Evolutionary conservation across 1,139 yeast genomes (phyloP).

Genomic region (Debaryomycetaceae sp.): DNA sequence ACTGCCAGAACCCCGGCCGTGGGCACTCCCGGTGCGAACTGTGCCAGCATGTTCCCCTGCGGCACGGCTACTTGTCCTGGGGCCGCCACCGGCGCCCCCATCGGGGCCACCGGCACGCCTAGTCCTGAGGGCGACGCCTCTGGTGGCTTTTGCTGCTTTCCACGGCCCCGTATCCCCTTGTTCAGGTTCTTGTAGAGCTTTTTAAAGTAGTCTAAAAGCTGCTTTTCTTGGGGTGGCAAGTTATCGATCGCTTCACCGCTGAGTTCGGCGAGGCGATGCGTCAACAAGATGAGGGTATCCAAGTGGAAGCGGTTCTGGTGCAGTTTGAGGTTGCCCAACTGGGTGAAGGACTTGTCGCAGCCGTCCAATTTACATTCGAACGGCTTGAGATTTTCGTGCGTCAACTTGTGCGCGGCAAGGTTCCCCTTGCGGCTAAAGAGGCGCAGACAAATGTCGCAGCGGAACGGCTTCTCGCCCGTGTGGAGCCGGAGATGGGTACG

Average conservation of each 20-base stretch:
- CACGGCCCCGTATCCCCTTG: constrained; percentile 86
- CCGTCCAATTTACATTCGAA: constrained; percentile 69
- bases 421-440: constrained; percentile 84
- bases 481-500: constrained; percentile 81
- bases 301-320: constrained; percentile 87
- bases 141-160: constrained; percentile 25
- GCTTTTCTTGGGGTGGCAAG: constrained; percentile 54
- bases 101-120: constrained; percentile 1
- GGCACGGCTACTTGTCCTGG: not conserved
- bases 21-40: not conserved
- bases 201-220: constrained; percentile 65
- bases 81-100: not conserved
- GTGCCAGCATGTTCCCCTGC: not conserved
- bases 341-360: constrained; percentile 82
- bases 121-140: constrained; percentile 1
- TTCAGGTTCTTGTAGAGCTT: constrained; percentile 77
- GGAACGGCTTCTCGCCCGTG: constrained; percentile 85
- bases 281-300: constrained; percentile 54
- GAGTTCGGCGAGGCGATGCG: constrained; percentile 52
- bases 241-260: constrained; percentile 32
- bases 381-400: constrained; percentile 74
- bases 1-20: constrained; percentile 1
- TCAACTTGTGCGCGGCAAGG: constrained; percentile 72
- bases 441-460: constrained; percentile 62
- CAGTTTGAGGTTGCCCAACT: constrained; percentile 83